phyloP scores from a whole-genome alignment of 202 grass and related monocot species.

The Bolboschoenoplectus hybrid region DNA sequence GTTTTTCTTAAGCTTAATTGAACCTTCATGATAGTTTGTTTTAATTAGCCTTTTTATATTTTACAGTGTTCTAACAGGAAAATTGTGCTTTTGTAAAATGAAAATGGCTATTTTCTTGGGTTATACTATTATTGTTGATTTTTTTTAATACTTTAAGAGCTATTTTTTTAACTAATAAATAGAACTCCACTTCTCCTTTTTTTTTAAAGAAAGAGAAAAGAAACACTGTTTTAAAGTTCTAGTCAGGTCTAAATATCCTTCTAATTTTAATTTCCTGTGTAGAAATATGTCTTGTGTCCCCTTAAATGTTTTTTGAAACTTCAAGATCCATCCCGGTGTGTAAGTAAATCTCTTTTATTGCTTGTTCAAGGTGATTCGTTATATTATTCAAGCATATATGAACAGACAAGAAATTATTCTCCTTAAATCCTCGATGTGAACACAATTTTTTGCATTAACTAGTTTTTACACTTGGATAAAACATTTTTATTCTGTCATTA shows the following conservation, averaged over 20 bases:
- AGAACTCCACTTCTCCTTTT: background rate
- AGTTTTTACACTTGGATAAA: background rate
- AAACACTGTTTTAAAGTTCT: background rate
- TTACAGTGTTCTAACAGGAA: background rate
- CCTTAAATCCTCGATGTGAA: slow-evolving; percentile 30
- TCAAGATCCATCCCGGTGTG: slow-evolving; percentile 9
- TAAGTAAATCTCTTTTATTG: background rate
- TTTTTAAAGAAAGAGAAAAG: background rate
- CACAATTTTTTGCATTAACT: slow-evolving; percentile 28
- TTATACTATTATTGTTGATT: background rate
- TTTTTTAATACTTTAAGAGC: background rate
- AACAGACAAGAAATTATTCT: slow-evolving; percentile 3
- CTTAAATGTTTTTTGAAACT: slow-evolving; percentile 15
- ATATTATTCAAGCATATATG: background rate
- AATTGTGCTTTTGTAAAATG: background rate
- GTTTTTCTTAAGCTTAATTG: background rate
- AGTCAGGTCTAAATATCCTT: background rate
- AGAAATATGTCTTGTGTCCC: slow-evolving; percentile 4
- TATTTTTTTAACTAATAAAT: background rate
- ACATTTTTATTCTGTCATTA: slow-evolving; percentile 10
- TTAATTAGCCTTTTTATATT: background rate
- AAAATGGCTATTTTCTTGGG: slow-evolving; percentile 6
- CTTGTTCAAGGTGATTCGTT: slow-evolving; percentile 10
- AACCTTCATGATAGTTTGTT: background rate
- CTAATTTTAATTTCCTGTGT: slow-evolving; percentile 7